These are phyloP conservation scores for Mercurialis annua DNA, from an alignment of 345 rosid species.

Conservation along the genomic window DNA sequence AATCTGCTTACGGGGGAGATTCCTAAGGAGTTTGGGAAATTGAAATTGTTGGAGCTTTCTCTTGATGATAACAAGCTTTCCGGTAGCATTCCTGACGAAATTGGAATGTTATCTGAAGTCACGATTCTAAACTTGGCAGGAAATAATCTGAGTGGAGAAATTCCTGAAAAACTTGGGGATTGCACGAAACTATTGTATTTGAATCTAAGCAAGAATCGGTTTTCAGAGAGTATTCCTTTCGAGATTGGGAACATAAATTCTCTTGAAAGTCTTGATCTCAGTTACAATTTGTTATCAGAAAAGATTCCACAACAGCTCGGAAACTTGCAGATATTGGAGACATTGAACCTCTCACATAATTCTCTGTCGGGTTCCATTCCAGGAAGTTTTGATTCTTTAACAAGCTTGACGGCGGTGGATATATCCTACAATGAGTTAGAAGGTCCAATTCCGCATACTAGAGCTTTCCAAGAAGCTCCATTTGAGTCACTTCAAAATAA, in stretches of 20 bases:
- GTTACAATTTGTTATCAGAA: too few species aligned
- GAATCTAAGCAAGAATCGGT: neutral
- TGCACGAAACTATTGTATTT: neutral
- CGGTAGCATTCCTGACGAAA: neutral
- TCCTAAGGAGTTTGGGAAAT: too few species aligned
- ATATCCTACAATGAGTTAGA: neutral
- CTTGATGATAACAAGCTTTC: too few species aligned
- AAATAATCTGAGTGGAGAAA: neutral
- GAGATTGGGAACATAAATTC: too few species aligned
- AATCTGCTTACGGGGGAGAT: too few species aligned
- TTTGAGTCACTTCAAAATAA: neutral
- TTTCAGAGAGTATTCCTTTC: too few species aligned
- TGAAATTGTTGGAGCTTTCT: too few species aligned
- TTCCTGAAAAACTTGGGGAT: neutral
- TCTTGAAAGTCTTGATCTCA: too few species aligned
- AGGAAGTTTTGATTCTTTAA: neutral
- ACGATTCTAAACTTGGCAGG: neutral
- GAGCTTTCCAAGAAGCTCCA: neutral
- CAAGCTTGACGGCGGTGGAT: neutral
- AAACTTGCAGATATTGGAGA: neutral
- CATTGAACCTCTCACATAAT: neutral
- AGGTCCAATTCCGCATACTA: neutral
- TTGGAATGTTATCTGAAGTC: neutral
- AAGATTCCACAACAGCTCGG: too few species aligned
- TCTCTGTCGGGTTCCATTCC: neutral